A percentile compares a stretch with the other conserved stretches of the same genome.
phyloP scores from a whole-genome alignment of 2,329 filamentous ascomycete genomes.

The Chaetomiaceae sp. region DNA sequence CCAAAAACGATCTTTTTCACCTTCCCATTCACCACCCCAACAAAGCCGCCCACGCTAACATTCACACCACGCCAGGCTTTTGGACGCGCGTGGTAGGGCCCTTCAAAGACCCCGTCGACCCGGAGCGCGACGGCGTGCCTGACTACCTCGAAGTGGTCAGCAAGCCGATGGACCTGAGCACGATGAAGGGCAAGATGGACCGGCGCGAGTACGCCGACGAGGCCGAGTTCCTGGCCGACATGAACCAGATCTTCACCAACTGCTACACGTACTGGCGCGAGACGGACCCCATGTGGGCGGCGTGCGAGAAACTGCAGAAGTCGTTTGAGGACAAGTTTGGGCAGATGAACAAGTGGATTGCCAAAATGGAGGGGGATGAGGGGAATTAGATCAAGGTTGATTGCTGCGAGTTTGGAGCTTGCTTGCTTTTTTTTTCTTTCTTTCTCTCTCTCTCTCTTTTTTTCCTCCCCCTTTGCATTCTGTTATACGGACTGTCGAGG shows the following conservation, averaged over 20 bases:
- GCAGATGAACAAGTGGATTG: conserved; percentile 57
- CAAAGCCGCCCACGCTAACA: not conserved
- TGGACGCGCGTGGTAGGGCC: conserved; percentile 63
- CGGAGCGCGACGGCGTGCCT: conserved; percentile 50
- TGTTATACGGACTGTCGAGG: not conserved
- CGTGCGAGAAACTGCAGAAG: conserved; percentile 55
- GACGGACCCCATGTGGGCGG: conserved; percentile 50
- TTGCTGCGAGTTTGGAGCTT: not conserved
- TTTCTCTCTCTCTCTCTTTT: too few species aligned
- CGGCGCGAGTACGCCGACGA: conserved; percentile 46
- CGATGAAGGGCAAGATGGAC: conserved; percentile 59
- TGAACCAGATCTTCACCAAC: conserved; percentile 60
- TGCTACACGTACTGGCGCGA: conserved; percentile 61
- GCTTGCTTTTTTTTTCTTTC: not conserved
- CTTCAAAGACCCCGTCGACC: conserved; percentile 57
- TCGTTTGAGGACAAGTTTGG: conserved; percentile 44
- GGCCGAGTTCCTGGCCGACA: conserved; percentile 52
- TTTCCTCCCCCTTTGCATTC: too few species aligned
- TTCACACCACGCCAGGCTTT: conserved; percentile 42
- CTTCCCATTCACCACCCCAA: not conserved
- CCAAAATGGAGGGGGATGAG: conserved; percentile 48
- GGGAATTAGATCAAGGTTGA: conserved; percentile 13
- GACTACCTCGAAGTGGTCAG: conserved; percentile 59
- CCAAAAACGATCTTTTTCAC: not conserved
- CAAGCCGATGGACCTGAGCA: conserved; percentile 58